phyloP scores from a whole-genome alignment of 2,329 filamentous ascomycete species.

The Aspergillus piperis region DNA sequence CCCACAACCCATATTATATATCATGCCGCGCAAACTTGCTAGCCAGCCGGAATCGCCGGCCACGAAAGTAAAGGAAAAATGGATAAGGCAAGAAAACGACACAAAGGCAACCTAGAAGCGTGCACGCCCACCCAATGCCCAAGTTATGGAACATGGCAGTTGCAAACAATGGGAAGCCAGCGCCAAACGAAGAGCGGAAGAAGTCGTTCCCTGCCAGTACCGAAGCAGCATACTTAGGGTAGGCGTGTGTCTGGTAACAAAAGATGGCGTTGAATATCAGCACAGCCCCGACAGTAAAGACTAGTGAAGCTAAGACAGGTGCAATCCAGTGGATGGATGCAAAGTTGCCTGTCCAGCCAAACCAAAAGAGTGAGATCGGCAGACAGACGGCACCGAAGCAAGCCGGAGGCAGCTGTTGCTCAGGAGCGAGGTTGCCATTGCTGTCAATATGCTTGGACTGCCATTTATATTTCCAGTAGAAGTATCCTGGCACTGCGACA shows the following conservation, averaged over 20 bases:
- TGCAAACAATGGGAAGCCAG: constrained; percentile 33
- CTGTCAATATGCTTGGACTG: constrained; percentile 17
- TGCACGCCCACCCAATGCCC: constrained; percentile 34
- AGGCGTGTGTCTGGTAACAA: constrained; percentile 72
- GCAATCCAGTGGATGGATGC: constrained; percentile 64
- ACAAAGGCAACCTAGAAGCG: constrained; percentile 30
- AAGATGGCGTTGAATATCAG: constrained; percentile 72
- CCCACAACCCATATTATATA: constrained; percentile 8
- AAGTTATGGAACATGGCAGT: constrained; percentile 37
- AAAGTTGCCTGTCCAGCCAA: constrained; percentile 65
- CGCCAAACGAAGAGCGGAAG: constrained; percentile 61
- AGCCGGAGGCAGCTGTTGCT: constrained; percentile 60
- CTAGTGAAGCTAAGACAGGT: constrained; percentile 62
- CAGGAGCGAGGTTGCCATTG: constrained; percentile 25
- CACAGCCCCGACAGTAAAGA: constrained; percentile 72
- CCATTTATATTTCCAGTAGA: constrained; percentile 30
- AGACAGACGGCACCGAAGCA: constrained; percentile 60
- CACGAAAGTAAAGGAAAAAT: constrained; percentile 29
- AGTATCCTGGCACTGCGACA: constrained; percentile 42
- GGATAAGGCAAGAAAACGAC: constrained; percentile 42
- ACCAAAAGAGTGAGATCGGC: constrained; percentile 68
- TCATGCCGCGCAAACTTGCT: constrained; percentile 26
- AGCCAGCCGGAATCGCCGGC: constrained; percentile 21
- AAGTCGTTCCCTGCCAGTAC: constrained; percentile 75
- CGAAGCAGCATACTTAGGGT: constrained; percentile 69